These are phyloP conservation scores for Diaporthe citriasiana DNA, from an alignment of 2,329 filamentous ascomycete species.

Conservation along the genomic window DNA sequence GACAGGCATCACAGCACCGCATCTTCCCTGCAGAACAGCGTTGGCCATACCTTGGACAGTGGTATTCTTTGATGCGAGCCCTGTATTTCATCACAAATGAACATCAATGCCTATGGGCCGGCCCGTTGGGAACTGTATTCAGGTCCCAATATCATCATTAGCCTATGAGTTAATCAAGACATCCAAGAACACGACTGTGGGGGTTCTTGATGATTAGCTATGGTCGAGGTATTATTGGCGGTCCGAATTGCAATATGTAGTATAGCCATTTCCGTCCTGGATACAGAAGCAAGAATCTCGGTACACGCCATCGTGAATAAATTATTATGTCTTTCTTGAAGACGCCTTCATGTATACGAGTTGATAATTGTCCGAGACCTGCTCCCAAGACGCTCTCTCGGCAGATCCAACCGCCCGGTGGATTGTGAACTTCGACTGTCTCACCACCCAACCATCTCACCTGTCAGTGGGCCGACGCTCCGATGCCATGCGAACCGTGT, in stretches of 20 bases:
- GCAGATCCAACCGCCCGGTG: neutral
- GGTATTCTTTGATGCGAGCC: neutral
- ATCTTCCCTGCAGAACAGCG: constrained; percentile 3
- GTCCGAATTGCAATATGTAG: neutral
- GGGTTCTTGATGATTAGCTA: neutral
- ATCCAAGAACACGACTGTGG: neutral
- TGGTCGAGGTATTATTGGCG: neutral
- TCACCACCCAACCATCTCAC: constrained; percentile 23
- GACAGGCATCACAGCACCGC: neutral
- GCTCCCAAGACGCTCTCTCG: neutral
- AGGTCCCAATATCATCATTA: neutral
- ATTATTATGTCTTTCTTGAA: neutral
- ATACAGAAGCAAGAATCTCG: neutral
- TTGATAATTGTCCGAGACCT: neutral
- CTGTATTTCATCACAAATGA: neutral
- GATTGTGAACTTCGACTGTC: constrained; percentile 12
- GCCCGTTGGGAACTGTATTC: neutral
- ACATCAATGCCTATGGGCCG: neutral
- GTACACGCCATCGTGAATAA: neutral
- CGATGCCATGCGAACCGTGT: constrained; percentile 19
- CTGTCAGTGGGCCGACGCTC: constrained; percentile 25
- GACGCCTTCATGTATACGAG: neutral
- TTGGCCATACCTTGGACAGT: neutral
- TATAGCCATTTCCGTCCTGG: neutral
- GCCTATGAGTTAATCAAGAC: neutral